These are phyloP conservation scores for Ensete ventricosum DNA, from an alignment of 176 grass and related monocot genomes.

Conservation along the genomic window DNA sequence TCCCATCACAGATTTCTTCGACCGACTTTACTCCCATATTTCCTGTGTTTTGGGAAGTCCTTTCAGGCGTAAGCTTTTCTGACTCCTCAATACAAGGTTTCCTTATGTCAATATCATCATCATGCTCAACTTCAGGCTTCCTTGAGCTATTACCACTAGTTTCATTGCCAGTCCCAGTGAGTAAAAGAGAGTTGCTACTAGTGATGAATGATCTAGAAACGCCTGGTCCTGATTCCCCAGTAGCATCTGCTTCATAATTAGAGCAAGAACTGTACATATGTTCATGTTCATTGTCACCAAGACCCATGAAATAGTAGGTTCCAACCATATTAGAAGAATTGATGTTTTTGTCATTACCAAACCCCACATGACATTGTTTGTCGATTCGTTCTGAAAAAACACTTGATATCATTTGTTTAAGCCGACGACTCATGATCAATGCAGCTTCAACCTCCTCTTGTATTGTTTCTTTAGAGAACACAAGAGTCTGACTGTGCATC, in stretches of 20 bases:
- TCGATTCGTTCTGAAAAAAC: conserved; percentile 2
- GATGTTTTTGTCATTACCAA: conserved; percentile 12
- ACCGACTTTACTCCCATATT: background rate
- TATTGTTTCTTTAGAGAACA: conserved; percentile 23
- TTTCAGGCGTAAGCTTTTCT: background rate
- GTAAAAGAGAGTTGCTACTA: background rate
- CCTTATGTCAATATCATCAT: background rate
- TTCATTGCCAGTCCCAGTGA: background rate
- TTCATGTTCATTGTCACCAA: conserved; percentile 7
- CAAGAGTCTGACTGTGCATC: background rate
- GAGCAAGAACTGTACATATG: conserved; percentile 17
- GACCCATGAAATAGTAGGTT: conserved; percentile 16
- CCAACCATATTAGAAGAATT: conserved; percentile 33
- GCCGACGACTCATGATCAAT: conserved; percentile 29
- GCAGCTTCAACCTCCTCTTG: conserved; percentile 35
- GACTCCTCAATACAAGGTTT: background rate
- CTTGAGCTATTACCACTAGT: background rate
- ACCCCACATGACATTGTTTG: background rate
- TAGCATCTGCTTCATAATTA: conserved; percentile 17
- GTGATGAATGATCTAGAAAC: background rate
- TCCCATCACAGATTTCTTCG: conserved; percentile 27
- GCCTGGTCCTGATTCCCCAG: background rate
- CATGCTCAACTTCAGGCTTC: background rate
- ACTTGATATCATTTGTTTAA: conserved; percentile 20
- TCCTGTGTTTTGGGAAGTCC: background rate